Conservation (phyloP, 1,284 basidiomycete species). For the Salmacisia buchloeana region DNA sequence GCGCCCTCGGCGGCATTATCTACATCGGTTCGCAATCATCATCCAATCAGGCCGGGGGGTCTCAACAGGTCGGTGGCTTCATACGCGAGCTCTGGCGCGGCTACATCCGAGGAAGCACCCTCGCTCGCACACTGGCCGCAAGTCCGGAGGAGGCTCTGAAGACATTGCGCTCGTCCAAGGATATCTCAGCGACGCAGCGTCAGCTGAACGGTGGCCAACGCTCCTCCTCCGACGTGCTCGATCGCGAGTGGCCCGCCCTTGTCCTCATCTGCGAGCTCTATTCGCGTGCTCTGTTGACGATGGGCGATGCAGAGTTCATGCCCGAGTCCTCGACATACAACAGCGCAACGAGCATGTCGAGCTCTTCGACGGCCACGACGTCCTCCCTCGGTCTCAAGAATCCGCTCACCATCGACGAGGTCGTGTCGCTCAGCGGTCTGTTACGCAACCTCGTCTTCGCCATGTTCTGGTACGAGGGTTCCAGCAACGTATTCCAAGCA, state of each 20-base stretch:
- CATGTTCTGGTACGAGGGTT: slow-evolving; percentile 67
- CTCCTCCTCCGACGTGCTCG: neutral
- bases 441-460: slow-evolving; percentile 73
- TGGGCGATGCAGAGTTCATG: slow-evolving; percentile 94
- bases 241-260: slow-evolving; percentile 57
- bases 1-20: slow-evolving; percentile 24
- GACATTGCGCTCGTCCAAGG: slow-evolving; percentile 15
- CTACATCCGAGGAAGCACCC: slow-evolving; percentile 31
- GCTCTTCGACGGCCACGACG: neutral
- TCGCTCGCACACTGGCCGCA: slow-evolving; percentile 28
- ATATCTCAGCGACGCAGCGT: neutral
- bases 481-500: slow-evolving; percentile 20
- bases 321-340: slow-evolving; percentile 13
- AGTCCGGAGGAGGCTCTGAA: slow-evolving; percentile 22
- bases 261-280: slow-evolving; percentile 79
- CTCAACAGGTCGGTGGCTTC: slow-evolving; percentile 17
- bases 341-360: neutral
- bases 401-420: slow-evolving; percentile 76
- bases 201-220: neutral
- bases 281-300: slow-evolving; percentile 75
- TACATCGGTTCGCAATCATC: slow-evolving; percentile 13
- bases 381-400: slow-evolving; percentile 52
- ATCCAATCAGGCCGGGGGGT: slow-evolving; percentile 3
- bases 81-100: slow-evolving; percentile 48
- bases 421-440: slow-evolving; percentile 63